These are phyloP conservation scores for Austropuccinia psidii DNA, from an alignment of 1,284 basidiomycete species.

Conservation along the genomic window DNA sequence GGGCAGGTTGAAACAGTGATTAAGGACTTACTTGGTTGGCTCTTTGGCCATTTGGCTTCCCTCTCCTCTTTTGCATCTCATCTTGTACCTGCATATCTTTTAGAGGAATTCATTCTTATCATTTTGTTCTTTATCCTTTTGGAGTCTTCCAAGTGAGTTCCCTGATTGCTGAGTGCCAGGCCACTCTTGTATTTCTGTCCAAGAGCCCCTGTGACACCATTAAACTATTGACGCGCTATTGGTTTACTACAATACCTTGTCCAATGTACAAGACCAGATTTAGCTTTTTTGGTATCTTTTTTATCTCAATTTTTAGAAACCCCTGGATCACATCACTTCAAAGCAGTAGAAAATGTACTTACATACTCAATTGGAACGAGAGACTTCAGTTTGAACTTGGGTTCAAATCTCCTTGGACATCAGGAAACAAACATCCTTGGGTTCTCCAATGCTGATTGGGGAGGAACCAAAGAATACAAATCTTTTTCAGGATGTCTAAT, in stretches of 20 bases:
- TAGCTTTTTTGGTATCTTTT: background rate
- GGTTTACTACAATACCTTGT: background rate
- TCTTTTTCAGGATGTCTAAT: background rate
- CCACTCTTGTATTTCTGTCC: too few species aligned
- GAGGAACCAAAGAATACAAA: background rate
- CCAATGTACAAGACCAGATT: conserved; percentile 10
- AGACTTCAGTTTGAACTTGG: background rate
- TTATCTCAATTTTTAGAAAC: conserved; percentile 5
- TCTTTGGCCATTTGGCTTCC: too few species aligned
- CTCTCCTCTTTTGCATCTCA: too few species aligned
- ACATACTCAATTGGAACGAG: background rate
- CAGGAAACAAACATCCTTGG: background rate
- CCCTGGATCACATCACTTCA: background rate
- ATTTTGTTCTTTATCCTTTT: too few species aligned
- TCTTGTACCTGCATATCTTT: too few species aligned
- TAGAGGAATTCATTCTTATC: too few species aligned
- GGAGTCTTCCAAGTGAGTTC: too few species aligned
- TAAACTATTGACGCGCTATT: background rate
- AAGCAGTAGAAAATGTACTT: background rate
- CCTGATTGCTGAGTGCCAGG: too few species aligned
- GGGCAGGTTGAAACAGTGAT: too few species aligned
- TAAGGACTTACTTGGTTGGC: too few species aligned
- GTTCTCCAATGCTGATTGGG: background rate
- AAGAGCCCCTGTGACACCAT: too few species aligned
- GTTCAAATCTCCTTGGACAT: background rate